A percentile compares a stretch with the other conserved stretches of the same genome.
phyloP scores from a whole-genome alignment of 805 yeast species.

The Lipomyces orientalis region DNA sequence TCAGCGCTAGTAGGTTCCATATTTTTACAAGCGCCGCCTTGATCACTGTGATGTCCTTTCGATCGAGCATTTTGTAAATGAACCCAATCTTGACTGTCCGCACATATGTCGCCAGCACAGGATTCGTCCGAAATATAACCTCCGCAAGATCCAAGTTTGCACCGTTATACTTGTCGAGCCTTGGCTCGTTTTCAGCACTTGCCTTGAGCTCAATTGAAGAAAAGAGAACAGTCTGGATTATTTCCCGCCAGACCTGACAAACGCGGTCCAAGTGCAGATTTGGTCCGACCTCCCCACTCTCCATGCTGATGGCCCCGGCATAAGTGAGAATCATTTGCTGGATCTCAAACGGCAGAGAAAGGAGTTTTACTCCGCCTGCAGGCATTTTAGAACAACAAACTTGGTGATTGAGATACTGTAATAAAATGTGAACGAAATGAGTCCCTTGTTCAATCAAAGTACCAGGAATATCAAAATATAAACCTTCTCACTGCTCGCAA shows the following conservation, averaged over 20 bases:
- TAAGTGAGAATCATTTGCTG: slow-evolving; percentile 12
- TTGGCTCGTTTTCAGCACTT: background rate
- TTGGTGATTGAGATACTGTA: background rate
- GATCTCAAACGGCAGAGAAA: slow-evolving; percentile 13
- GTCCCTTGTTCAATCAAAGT: background rate
- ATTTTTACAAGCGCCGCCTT: background rate
- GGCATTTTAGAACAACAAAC: background rate
- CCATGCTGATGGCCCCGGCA: slow-evolving; percentile 2
- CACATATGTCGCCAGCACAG: slow-evolving; percentile 16
- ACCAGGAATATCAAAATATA: background rate
- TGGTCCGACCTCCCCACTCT: background rate
- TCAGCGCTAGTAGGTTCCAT: slow-evolving; percentile 9
- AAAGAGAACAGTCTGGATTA: slow-evolving; percentile 9
- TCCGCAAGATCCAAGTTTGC: slow-evolving; percentile 8
- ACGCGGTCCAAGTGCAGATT: background rate
- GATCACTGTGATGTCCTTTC: slow-evolving; percentile 1
- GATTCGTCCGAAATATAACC: slow-evolving; percentile 15
- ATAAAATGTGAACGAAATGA: background rate
- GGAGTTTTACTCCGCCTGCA: background rate
- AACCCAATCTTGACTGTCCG: background rate
- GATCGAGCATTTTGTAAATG: background rate
- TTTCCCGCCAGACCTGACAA: slow-evolving; percentile 15
- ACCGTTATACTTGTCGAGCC: background rate
- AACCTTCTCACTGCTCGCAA: background rate
- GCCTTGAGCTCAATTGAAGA: slow-evolving; percentile 7